A percentile compares a stretch with the other conserved stretches of the same genome.
Evolutionary conservation across 2,329 filamentous ascomycete genomes (phyloP).

Genomic region (Didymella exigua): DNA sequence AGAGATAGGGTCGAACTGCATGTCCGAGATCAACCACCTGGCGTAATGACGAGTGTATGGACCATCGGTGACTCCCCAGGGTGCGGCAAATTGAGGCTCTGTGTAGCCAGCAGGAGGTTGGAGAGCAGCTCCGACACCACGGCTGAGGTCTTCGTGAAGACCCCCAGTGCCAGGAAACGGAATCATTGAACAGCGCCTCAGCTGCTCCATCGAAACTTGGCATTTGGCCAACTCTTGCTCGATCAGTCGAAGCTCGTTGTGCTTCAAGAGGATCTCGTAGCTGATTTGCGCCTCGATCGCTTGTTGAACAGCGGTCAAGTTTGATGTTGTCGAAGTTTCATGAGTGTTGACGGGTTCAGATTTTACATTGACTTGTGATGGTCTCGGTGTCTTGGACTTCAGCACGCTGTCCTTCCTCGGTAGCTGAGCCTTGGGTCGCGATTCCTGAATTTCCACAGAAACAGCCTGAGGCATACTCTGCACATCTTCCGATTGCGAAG

Average conservation of each 20-base stretch:
- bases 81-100: slow-evolving; percentile 77
- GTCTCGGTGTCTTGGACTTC: slow-evolving; percentile 37
- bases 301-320: slow-evolving; percentile 64
- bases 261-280: slow-evolving; percentile 90
- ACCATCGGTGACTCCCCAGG: slow-evolving; percentile 89
- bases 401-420: slow-evolving; percentile 37
- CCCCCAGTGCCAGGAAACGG: slow-evolving; percentile 79
- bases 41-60: slow-evolving; percentile 94
- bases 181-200: slow-evolving; percentile 89
- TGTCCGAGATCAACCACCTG: slow-evolving; percentile 91
- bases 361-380: slow-evolving; percentile 31
- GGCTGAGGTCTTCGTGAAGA: slow-evolving; percentile 71
- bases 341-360: slow-evolving; percentile 30
- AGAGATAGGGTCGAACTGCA: slow-evolving; percentile 71
- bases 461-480: slow-evolving; percentile 26
- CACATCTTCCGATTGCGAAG: slow-evolving; percentile 21
- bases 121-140: slow-evolving; percentile 75
- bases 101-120: slow-evolving; percentile 65
- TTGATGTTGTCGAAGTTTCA: slow-evolving; percentile 34
- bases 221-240: slow-evolving; percentile 97
- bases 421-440: slow-evolving; percentile 37
- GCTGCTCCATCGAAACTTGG: slow-evolving; percentile 88
- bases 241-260: slow-evolving; percentile 90
- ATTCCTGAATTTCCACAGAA: slow-evolving; percentile 30
- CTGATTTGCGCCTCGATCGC: slow-evolving; percentile 85